These are phyloP conservation scores for Neurospora sp. DNA, from an alignment of 2,329 filamentous ascomycete genomes.

Conservation along the genomic window DNA sequence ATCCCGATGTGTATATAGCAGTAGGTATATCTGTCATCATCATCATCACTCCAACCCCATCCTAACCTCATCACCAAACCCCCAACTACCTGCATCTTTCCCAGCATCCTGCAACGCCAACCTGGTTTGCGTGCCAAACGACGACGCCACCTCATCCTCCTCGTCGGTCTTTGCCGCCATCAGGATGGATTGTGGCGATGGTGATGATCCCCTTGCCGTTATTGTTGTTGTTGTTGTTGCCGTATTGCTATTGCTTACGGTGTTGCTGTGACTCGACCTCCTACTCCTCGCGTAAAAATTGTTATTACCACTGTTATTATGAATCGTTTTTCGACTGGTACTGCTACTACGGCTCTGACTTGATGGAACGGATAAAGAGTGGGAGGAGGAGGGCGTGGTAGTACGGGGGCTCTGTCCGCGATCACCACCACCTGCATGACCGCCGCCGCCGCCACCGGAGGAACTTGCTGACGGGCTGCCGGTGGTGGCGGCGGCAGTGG, in stretches of 20 bases:
- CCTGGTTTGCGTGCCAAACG: constrained; percentile 35
- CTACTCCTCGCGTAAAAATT: constrained; percentile 11
- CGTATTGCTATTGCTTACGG: constrained; percentile 16
- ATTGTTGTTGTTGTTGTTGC: constrained; percentile 19
- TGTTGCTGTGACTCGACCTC: constrained; percentile 17
- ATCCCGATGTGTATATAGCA: neutral
- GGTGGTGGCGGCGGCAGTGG: neutral
- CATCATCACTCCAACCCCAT: constrained; percentile 63
- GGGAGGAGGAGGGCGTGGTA: neutral
- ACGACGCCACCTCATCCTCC: constrained; percentile 28
- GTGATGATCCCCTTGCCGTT: neutral
- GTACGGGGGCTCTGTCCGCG: neutral
- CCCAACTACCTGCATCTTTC: constrained; percentile 56
- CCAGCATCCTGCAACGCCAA: constrained; percentile 43
- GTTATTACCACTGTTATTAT: constrained; percentile 2
- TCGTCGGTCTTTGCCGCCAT: constrained; percentile 29
- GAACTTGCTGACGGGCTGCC: neutral
- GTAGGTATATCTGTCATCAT: neutral
- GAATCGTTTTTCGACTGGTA: neutral
- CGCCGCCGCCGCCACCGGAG: neutral
- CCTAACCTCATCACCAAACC: constrained; percentile 71
- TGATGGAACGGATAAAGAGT: neutral
- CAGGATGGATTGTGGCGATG: neutral
- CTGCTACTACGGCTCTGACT: neutral
- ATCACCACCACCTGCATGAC: neutral